These are phyloP conservation scores for Solanum arcanum DNA, from an alignment of 257 asterid genomes.

Conservation along the genomic window DNA sequence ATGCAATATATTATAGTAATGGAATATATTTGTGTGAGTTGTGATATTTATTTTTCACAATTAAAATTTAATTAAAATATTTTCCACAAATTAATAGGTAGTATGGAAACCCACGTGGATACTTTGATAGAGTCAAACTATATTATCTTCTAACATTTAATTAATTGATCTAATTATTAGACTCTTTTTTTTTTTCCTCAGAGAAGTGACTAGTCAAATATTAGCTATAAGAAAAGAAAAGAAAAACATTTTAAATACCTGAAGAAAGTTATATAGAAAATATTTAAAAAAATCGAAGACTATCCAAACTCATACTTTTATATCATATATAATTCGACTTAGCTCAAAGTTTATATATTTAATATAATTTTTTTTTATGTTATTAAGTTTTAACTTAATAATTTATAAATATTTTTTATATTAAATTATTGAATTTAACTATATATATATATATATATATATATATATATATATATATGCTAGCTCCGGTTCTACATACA, in stretches of 20 bases:
- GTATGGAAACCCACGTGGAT: neutral
- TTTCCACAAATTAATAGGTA: neutral
- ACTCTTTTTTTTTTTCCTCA: neutral
- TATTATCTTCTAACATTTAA: neutral
- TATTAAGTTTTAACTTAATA: neutral
- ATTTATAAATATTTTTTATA: accelerated
- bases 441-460: too few species aligned
- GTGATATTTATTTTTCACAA: neutral
- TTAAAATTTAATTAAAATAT: neutral
- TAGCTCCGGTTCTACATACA: neutral
- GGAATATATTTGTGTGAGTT: neutral
- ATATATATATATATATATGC: too few species aligned
- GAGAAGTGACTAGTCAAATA: neutral
- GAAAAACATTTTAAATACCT: neutral
- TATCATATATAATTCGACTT: neutral
- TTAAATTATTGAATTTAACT: too few species aligned
- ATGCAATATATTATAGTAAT: neutral
- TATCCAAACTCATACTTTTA: neutral
- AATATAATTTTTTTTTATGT: neutral
- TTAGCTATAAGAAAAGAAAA: neutral
- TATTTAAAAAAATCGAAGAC: neutral
- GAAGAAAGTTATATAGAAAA: neutral
- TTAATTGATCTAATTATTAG: neutral
- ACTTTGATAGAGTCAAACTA: neutral
- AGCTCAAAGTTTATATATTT: neutral